Evolutionary conservation across 306 rosid genomes (phyloP), one percentile per base, ranked within the genome.

Genomic region (Sphenostylis stenocarpa): DNA sequence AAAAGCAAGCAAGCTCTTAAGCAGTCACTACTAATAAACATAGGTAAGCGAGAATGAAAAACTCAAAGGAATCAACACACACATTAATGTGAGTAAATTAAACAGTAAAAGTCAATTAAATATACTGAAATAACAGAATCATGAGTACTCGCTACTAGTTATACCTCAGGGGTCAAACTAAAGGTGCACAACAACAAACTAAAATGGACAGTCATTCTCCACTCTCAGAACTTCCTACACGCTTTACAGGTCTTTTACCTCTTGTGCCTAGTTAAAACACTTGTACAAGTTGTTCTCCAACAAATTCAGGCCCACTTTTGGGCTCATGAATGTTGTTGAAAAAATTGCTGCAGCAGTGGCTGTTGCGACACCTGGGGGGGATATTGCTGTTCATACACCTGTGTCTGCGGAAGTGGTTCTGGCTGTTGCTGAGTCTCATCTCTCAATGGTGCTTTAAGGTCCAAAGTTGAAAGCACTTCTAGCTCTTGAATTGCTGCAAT

Each of bases 401-500:
- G 85, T 61, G 83, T 2, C 76, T 51, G 77, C 14, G 72, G 83
- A 2, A 13, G 80, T 3, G 19, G 47, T 36, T 41, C 82, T 2
- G 52, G 60, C 8, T 51, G 81, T 13, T 51, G 60, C 20, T 20
- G 84, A 16, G 84, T 41, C 69, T 85, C 90, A 41, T 87, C 88
- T 65, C 29, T 73, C 41, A 84, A 52, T 3, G 92, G 90, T 6
- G 88, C 89, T 26, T 69, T 79, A 21, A 88, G 61, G 73, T 90
- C 95, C 86, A 89, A 29, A 24, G 88, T 56, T 13, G 88, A 85
- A 11, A 93, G 90, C 23, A 34, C 79, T 79, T 91, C 98, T 61
- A 93, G 65, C 48, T 91, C 95, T 75, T 86, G 85, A 31, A 93
- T 82, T 21, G 96, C 96, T 0, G 90, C 90, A 49, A 86, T 33